Percentiles rank a stretch among this genome's conserved stretches.
These are phyloP conservation scores for Ensete ventricosum DNA, from an alignment of 176 grass and related monocot genomes.

Conservation along the genomic window DNA sequence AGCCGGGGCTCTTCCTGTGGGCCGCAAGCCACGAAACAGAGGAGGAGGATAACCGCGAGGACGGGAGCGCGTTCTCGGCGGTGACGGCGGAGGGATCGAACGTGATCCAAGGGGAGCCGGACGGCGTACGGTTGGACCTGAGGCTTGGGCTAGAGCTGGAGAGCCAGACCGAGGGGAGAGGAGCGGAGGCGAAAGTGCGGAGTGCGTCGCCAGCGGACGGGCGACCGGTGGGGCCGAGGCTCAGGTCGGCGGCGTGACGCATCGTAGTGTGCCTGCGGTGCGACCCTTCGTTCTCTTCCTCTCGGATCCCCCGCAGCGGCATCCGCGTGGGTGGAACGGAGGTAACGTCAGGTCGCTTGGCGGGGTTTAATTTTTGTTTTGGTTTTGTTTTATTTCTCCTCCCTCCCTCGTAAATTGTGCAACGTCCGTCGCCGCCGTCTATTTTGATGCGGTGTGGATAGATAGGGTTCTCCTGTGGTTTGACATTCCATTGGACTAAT, in stretches of 20 bases:
- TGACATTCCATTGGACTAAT: too few species aligned
- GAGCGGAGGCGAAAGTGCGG: neutral
- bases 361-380: too few species aligned
- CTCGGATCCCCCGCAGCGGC: too few species aligned
- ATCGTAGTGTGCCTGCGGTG: too few species aligned
- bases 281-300: too few species aligned
- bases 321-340: too few species aligned
- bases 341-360: too few species aligned
- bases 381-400: too few species aligned
- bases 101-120: slow-evolving; percentile 42
- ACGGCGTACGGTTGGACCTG: slow-evolving; percentile 33
- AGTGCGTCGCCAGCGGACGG: neutral
- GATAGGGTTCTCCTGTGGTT: too few species aligned
- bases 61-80: slow-evolving; percentile 27
- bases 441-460: too few species aligned
- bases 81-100: slow-evolving; percentile 40
- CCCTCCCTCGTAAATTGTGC: too few species aligned
- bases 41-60: slow-evolving; percentile 2
- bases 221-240: neutral
- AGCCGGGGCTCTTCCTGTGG: neutral
- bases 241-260: neutral
- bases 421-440: too few species aligned
- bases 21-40: slow-evolving; percentile 13
- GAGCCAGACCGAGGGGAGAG: neutral
- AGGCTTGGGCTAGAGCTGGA: slow-evolving; percentile 30